Conservation (phyloP, 768 basidiomycete species). For the Auricularia auricula-judae region DNA sequence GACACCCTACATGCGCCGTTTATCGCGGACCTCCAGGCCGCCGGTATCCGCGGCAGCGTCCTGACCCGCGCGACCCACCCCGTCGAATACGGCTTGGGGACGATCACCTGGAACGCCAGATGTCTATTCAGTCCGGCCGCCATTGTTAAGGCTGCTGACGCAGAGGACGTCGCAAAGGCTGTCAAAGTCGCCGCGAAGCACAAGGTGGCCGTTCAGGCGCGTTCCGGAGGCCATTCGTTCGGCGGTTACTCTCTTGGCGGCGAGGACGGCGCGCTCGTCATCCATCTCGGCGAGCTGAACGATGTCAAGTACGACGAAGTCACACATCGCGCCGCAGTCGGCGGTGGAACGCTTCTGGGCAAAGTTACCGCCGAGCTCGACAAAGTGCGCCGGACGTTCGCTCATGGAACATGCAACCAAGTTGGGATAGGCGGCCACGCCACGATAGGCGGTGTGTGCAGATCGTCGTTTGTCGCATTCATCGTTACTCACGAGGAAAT, state of each 20-base stretch:
- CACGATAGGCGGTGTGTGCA: constrained; percentile 6
- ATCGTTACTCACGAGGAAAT: background rate
- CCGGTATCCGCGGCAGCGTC: background rate
- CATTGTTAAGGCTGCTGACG: constrained; percentile 10
- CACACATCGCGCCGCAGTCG: constrained; percentile 15
- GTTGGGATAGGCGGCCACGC: constrained; percentile 19
- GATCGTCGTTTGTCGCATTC: background rate
- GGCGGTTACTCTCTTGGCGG: constrained; percentile 15
- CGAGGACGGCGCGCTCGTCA: constrained; percentile 18
- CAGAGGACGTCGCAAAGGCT: constrained; percentile 10
- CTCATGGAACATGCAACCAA: constrained; percentile 21
- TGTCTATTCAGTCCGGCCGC: constrained; percentile 14
- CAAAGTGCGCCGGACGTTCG: constrained; percentile 14
- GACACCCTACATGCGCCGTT: background rate
- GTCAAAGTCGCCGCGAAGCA: constrained; percentile 12
- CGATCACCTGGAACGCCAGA: constrained; percentile 2
- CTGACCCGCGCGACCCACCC: background rate
- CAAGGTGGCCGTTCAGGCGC: constrained; percentile 12
- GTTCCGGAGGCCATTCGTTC: constrained; percentile 16
- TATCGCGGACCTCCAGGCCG: background rate
- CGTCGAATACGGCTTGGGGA: background rate
- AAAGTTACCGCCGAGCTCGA: constrained; percentile 14
- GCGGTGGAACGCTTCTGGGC: constrained; percentile 15
- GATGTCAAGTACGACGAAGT: constrained; percentile 16
- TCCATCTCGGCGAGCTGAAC: constrained; percentile 19